Evolutionary conservation across 1,139 yeast species (phyloP).

Genomic region (Suhomyces chickasaworum): DNA sequence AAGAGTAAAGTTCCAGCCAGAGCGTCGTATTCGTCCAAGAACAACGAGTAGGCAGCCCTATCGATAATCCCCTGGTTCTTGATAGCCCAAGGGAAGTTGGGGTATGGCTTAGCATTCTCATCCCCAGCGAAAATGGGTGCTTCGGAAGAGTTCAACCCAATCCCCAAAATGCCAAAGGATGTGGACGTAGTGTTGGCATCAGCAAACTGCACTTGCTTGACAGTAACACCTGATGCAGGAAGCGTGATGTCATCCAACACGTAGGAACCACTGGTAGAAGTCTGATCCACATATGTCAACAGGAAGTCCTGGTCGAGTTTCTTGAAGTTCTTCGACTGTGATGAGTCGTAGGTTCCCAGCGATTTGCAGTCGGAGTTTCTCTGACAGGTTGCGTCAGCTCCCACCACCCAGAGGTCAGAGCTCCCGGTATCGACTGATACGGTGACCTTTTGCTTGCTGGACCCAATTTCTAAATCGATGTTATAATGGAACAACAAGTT

Average conservation of each 20-base stretch:
- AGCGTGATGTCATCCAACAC: slow-evolving; percentile 21
- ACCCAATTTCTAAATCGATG: slow-evolving; percentile 14
- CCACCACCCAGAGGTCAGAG: slow-evolving; percentile 24
- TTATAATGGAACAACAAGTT: slow-evolving; percentile 4
- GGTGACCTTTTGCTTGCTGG: slow-evolving; percentile 13
- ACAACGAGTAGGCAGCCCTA: slow-evolving; percentile 26
- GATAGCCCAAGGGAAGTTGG: slow-evolving; percentile 25
- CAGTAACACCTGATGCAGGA: slow-evolving; percentile 13
- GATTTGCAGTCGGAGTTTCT: slow-evolving; percentile 4
- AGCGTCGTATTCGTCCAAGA: slow-evolving; percentile 17
- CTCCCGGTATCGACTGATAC: slow-evolving; percentile 26
- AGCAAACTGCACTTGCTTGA: slow-evolving; percentile 27
- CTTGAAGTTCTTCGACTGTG: slow-evolving; percentile 12
- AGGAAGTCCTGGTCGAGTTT: slow-evolving; percentile 13
- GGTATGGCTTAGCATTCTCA: slow-evolving; percentile 14
- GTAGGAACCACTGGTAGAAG: slow-evolving; percentile 20
- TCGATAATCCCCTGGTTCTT: slow-evolving; percentile 23
- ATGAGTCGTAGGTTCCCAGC: slow-evolving; percentile 16
- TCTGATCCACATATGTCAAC: slow-evolving; percentile 21
- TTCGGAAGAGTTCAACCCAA: slow-evolving; percentile 7
- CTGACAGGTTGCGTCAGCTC: slow-evolving; percentile 2
- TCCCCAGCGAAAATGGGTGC: neutral
- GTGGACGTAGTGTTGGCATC: slow-evolving; percentile 22
- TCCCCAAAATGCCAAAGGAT: slow-evolving; percentile 24
- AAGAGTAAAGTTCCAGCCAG: slow-evolving; percentile 21